phyloP scores from a whole-genome alignment of 2,329 filamentous ascomycete genomes.

The Penicillium sp. region DNA sequence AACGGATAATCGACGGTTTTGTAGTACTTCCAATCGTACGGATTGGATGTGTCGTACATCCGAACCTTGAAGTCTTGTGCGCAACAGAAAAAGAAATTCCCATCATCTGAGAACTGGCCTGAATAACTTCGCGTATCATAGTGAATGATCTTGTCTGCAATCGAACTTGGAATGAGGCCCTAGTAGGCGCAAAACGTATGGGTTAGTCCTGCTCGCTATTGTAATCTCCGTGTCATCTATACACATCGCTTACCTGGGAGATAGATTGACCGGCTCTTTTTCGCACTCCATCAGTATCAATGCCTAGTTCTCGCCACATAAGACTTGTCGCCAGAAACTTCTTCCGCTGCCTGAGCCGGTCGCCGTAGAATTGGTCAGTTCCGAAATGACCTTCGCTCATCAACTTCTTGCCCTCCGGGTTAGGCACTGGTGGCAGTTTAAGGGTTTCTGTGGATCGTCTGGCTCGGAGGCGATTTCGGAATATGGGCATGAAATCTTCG shows the following conservation, averaged over 20 bases:
- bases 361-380: conserved; percentile 49
- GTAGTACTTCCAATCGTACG: conserved; percentile 91
- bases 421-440: conserved; percentile 75
- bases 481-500: conserved; percentile 20
- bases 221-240: neutral
- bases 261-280: conserved; percentile 59
- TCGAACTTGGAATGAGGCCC: conserved; percentile 66
- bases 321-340: conserved; percentile 58
- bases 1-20: conserved; percentile 78
- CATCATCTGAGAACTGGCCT: conserved; percentile 91
- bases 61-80: conserved; percentile 88
- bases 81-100: conserved; percentile 91
- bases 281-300: conserved; percentile 51
- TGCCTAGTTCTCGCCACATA: conserved; percentile 71
- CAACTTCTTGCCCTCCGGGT: conserved; percentile 62
- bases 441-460: conserved; percentile 36
- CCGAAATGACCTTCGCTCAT: conserved; percentile 81
- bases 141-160: conserved; percentile 77
- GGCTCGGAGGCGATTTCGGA: conserved; percentile 43
- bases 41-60: conserved; percentile 96
- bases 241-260: conserved; percentile 48
- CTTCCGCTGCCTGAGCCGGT: conserved; percentile 49
- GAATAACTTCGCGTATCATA: conserved; percentile 82
- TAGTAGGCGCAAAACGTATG: conserved; percentile 30
- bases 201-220: neutral